Evolutionary conservation across 192 early-diverging fungal genomes (phyloP), one percentile per base, ranked within the genome.

Genomic region (Gigaspora rosea): DNA sequence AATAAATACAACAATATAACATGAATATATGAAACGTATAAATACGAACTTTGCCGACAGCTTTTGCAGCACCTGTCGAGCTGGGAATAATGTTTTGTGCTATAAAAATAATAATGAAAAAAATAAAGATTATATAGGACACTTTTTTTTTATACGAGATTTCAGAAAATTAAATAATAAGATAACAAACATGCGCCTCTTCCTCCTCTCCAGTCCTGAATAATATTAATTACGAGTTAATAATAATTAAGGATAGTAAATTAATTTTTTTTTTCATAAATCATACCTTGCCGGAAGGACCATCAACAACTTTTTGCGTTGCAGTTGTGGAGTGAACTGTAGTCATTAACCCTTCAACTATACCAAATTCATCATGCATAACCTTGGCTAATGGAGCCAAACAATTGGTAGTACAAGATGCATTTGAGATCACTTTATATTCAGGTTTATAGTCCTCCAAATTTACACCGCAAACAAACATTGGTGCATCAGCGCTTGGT

Each of bases 331-430:
- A 94, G 87, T 99, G 97, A 82, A 95, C 94, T 71, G 97, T 99
- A 84, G 95, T 97, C 97, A 99, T 99, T 70, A 99, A 87, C 81
- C 92, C 97, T 88, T 98, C 96, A 66, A 91, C 85, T 81, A 99
- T 95, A 70, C 95, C 96, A 84, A 97, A 98, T 82, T 96, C 89
- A 81, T 97, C 96, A 83, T 99, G 80, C 82, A 99, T 89, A 75
- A 98, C 93, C 90, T 98, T 97, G 86, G 95, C 96, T 75, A 99
- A 88, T 63, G 97, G 96, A 33, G 97, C 97, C 72, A 99, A 85
- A 87, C 97, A 98, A 92, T 98, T 99, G 92, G 97, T 99, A 78
- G 97, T 99, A 92, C 97, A 99, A 36, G 97, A 99, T 72, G 97
- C 97, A 86, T 99, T 99, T 76, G 95, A 97, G 78, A 99, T 89